Evolutionary conservation across 805 yeast species (phyloP).

Genomic region (Wickerhamiella kurtzmanii): DNA sequence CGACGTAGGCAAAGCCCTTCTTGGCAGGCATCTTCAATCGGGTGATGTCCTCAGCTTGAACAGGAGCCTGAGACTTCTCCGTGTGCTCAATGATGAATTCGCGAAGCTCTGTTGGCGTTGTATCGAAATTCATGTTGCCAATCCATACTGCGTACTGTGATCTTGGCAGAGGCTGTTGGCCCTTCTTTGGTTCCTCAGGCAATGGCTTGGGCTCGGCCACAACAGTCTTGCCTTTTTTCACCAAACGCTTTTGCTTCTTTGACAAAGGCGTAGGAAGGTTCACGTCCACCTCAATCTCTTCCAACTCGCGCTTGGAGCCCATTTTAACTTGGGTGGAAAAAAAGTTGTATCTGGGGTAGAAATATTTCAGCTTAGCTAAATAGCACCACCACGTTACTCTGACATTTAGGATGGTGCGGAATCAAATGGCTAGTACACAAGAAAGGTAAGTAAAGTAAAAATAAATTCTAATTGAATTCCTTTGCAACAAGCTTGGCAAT

Average conservation of each 20-base stretch:
- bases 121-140: conserved; percentile 80
- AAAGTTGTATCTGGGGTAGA: neutral
- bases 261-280: conserved; percentile 67
- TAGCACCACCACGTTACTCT: too few species aligned
- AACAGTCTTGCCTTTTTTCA: conserved; percentile 44
- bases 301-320: conserved; percentile 20
- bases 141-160: conserved; percentile 67
- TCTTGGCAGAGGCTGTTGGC: conserved; percentile 14
- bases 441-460: neutral
- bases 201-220: conserved; percentile 21
- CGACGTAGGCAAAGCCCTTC: conserved; percentile 77
- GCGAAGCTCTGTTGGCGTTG: conserved; percentile 58
- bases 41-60: conserved; percentile 47
- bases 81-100: conserved; percentile 48
- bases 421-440: too few species aligned
- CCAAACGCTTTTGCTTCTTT: conserved; percentile 75
- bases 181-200: conserved; percentile 21
- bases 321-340: conserved; percentile 1
- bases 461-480: conserved; percentile 16
- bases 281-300: conserved; percentile 31
- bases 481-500: conserved; percentile 31
- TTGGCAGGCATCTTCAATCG: conserved; percentile 73
- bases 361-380: neutral
- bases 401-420: too few species aligned
- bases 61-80: conserved; percentile 18